phyloP scores from a whole-genome alignment of 495 filamentous ascomycete species.

The Sabuloglossum arenarium region DNA sequence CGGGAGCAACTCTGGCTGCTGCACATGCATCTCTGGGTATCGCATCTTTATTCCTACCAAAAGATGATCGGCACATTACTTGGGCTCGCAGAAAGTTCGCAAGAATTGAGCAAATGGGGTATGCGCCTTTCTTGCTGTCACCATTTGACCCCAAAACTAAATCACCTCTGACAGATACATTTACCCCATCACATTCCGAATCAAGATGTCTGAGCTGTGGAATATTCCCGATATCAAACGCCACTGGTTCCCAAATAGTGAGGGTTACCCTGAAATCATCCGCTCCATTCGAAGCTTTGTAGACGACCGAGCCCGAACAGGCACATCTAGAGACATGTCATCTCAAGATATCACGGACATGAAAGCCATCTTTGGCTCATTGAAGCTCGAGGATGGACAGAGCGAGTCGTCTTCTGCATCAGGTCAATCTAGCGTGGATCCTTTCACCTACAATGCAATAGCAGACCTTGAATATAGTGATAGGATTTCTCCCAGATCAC shows the following conservation, averaged over 20 bases:
- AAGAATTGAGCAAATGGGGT: conserved; percentile 65
- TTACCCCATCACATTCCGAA: conserved; percentile 51
- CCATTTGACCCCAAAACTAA: neutral
- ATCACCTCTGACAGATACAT: conserved; percentile 40
- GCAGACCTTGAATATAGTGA: neutral
- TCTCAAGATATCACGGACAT: conserved; percentile 53
- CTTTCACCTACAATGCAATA: neutral
- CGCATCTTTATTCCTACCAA: conserved; percentile 55
- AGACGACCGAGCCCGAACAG: conserved; percentile 38
- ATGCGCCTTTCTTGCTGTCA: conserved; percentile 18
- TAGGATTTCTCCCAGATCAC: neutral
- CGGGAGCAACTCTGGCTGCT: conserved; percentile 43
- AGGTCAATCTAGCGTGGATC: neutral
- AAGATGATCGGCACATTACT: conserved; percentile 48
- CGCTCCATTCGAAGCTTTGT: conserved; percentile 58
- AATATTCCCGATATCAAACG: conserved; percentile 37
- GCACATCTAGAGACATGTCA: conserved; percentile 35
- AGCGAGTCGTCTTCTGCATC: neutral
- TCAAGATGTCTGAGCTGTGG: conserved; percentile 51
- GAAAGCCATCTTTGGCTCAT: conserved; percentile 39
- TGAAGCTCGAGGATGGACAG: neutral
- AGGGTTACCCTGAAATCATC: conserved; percentile 47
- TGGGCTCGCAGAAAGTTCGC: conserved; percentile 72
- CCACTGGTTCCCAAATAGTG: conserved; percentile 68
- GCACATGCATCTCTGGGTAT: conserved; percentile 63